These are phyloP conservation scores for Periglandula ipomoeae DNA, from an alignment of 2,329 filamentous ascomycete species.

Conservation along the genomic window DNA sequence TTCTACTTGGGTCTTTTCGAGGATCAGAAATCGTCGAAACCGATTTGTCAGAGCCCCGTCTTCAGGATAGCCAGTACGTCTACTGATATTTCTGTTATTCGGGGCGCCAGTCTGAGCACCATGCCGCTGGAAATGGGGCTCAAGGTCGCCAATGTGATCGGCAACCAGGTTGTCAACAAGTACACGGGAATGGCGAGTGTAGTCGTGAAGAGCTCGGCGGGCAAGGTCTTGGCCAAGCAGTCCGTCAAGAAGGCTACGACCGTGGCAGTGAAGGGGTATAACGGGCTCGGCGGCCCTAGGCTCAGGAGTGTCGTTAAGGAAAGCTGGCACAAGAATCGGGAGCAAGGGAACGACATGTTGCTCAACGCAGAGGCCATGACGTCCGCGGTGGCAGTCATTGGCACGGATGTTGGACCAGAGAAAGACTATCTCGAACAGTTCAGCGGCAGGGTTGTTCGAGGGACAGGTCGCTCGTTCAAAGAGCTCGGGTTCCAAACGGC, in stretches of 20 bases:
- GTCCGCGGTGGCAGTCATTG: conserved; percentile 28
- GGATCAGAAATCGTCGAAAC: conserved; percentile 36
- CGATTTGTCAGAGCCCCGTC: conserved; percentile 56
- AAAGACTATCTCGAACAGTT: conserved; percentile 46
- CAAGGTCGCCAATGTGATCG: conserved; percentile 43
- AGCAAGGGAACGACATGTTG: conserved; percentile 27
- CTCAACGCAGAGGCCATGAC: conserved; percentile 22
- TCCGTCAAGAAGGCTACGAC: conserved; percentile 30
- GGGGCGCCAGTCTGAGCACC: conserved; percentile 55
- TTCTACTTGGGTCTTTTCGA: conserved; percentile 57
- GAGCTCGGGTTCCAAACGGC: conserved; percentile 43
- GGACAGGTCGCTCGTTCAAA: conserved; percentile 33
- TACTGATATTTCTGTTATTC: conserved; percentile 48
- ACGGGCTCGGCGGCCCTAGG: conserved; percentile 15
- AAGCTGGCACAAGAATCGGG: conserved; percentile 28
- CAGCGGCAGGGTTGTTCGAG: no score
- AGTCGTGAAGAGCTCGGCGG: conserved; percentile 31
- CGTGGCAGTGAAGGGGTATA: conserved; percentile 28
- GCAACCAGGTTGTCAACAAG: conserved; percentile 32
- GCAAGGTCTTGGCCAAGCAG: conserved; percentile 24
- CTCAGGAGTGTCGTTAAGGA: conserved; percentile 16
- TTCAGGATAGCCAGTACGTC: conserved; percentile 62
- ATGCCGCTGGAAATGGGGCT: conserved; percentile 58
- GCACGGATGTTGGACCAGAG: conserved; percentile 40
- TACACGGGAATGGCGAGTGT: conserved; percentile 29